Conservation (phyloP, 2,329 filamentous ascomycete species). For the Gliomastix tumulicola region DNA sequence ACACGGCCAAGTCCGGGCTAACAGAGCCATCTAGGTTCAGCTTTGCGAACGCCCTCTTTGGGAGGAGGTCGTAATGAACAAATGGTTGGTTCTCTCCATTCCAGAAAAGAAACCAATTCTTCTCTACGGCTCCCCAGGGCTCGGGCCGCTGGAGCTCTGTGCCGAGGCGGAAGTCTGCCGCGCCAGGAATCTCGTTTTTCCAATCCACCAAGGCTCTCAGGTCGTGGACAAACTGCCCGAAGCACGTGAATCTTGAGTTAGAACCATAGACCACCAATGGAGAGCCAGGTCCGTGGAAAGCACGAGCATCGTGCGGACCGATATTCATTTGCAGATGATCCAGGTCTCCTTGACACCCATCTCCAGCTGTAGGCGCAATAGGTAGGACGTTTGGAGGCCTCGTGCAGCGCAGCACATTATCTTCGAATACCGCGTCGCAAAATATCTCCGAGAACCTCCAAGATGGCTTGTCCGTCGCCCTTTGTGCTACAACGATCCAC, state of each 20-base stretch:
- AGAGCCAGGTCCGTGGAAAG: conserved; percentile 44
- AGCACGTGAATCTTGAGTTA: conserved; percentile 46
- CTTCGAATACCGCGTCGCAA: conserved; percentile 41
- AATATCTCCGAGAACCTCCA: conserved; percentile 35
- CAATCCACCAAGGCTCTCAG: conserved; percentile 41
- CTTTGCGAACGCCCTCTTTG: conserved; percentile 40
- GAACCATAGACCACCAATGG: conserved; percentile 49
- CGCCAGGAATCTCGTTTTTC: conserved; percentile 11
- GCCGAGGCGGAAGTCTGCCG: conserved; percentile 27
- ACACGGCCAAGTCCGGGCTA: conserved; percentile 36
- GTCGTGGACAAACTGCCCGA: conserved; percentile 50
- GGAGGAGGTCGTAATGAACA: conserved; percentile 45
- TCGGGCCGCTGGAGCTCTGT: conserved; percentile 45
- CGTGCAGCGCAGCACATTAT: conserved; percentile 32
- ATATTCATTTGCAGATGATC: conserved; percentile 31
- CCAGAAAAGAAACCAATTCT: conserved; percentile 60
- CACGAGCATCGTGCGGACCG: conserved; percentile 52
- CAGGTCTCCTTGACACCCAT: conserved; percentile 36
- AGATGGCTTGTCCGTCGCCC: conserved; percentile 16
- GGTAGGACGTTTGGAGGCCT: conserved; percentile 31
- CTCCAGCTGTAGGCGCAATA: conserved; percentile 34
- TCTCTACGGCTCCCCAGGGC: conserved; percentile 40
- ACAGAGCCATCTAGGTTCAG: conserved; percentile 35
- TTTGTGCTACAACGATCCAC: conserved; percentile 46
- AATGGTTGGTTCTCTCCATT: conserved; percentile 36